phyloP scores from a whole-genome alignment of 805 yeast genomes.

The Myxozyma neotropica region DNA sequence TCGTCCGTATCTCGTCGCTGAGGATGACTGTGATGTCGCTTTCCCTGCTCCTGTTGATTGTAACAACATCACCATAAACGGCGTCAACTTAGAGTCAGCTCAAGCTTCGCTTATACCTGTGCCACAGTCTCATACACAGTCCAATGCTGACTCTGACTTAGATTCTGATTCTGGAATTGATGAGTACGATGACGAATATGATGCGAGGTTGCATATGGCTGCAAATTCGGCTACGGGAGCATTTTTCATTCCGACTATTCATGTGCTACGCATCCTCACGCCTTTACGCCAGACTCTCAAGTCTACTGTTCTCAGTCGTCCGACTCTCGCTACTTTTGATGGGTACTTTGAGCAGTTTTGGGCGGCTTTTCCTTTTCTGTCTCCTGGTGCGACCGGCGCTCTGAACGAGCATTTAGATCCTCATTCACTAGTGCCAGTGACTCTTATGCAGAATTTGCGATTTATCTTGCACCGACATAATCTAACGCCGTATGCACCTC shows the following conservation, averaged over 20 bases:
- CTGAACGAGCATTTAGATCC: constrained; percentile 14
- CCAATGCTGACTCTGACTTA: background rate
- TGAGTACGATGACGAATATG: background rate
- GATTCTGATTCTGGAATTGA: constrained; percentile 2
- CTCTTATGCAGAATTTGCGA: constrained; percentile 27
- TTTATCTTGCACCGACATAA: constrained; percentile 29
- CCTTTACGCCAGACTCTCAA: constrained; percentile 24
- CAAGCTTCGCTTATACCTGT: background rate
- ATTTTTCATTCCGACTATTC: constrained; percentile 26
- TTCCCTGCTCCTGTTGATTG: constrained; percentile 32
- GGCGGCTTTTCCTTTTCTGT: constrained; percentile 27
- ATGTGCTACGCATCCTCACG: constrained; percentile 20
- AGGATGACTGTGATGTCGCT: constrained; percentile 29
- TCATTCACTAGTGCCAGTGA: constrained; percentile 22
- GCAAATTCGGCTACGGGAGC: constrained; percentile 17
- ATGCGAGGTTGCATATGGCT: background rate
- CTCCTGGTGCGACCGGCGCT: constrained; percentile 7
- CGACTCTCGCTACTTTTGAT: constrained; percentile 28
- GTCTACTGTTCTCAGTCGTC: constrained; percentile 14
- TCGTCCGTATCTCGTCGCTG: constrained; percentile 22
- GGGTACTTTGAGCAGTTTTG: constrained; percentile 25
- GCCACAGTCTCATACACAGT: background rate
- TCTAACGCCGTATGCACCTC: constrained; percentile 24
- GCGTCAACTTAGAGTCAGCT: background rate
- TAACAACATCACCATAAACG: constrained; percentile 7